Conservation (phyloP, 139 green algal genomes). For the Chlamydomonas urium region DNA sequence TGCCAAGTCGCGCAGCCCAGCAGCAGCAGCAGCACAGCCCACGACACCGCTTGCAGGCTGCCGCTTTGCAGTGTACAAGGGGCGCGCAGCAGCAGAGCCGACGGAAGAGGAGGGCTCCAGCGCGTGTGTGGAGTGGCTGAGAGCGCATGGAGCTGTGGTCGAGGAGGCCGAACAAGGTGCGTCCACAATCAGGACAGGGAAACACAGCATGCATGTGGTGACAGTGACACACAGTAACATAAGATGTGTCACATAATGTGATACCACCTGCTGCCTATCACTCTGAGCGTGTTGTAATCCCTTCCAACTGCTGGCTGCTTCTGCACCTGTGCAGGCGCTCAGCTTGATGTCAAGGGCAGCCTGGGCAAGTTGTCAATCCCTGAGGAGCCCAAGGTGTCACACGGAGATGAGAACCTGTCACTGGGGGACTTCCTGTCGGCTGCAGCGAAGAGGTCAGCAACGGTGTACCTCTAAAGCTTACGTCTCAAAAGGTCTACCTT, state of each 20-base stretch:
- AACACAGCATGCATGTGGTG: too few relatives aligned
- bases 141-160: slow-evolving; percentile 41
- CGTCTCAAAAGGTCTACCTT: too few relatives aligned
- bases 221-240: too few relatives aligned
- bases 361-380: slow-evolving; percentile 48
- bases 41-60: slow-evolving; percentile 48
- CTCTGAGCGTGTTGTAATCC: too few relatives aligned
- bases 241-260: too few relatives aligned
- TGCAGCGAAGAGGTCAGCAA: background rate
- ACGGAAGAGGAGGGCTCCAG: slow-evolving; percentile 8
- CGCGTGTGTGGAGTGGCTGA: slow-evolving; percentile 45
- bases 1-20: background rate
- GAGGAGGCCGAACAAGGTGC: background rate
- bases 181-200: too few relatives aligned
- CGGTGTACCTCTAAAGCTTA: too few relatives aligned
- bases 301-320: background rate
- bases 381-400: slow-evolving; percentile 55
- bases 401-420: slow-evolving; percentile 72
- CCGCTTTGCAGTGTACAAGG: slow-evolving; percentile 19
- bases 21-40: background rate
- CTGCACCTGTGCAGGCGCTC: slow-evolving; percentile 8
- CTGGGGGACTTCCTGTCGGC: slow-evolving; percentile 70
- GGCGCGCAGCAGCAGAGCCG: slow-evolving; percentile 29
- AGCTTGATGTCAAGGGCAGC: slow-evolving; percentile 54
- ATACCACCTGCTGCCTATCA: too few relatives aligned